Base-by-base conservation (phyloP, 2,329 filamentous ascomycete genomes). In the Xylariaceae sp. region DNA sequence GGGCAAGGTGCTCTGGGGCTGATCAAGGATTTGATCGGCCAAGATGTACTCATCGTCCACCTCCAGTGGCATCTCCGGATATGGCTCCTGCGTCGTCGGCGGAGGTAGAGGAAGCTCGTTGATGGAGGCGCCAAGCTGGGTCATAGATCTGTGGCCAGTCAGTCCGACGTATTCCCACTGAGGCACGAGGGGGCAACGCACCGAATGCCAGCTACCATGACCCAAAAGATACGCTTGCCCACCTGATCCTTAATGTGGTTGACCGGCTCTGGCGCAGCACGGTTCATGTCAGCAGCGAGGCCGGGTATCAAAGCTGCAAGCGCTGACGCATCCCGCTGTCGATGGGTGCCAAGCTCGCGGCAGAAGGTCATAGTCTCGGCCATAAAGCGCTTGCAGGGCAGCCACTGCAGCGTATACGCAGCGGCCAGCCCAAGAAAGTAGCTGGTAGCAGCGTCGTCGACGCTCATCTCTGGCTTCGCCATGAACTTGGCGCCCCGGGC, bases 31-130 rank as follows among this genome's bases (percentile, higher is more conserved):
- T 41, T 83, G 76, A 16, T 78, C 74, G 1, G 79, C 67, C 37
- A 79, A 79, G 37, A 94, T 83, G 50, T 77, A 89, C 37, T 82
- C 78, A 56, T 94, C 88, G 46, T 94, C 88, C 1, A 93, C 77
- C 49, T 93, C 87, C 14, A 80, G 64, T 0, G 88, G 88, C 10
- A 88, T 68, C 6, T 84, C 81, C 3, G 88, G 88, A 45, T 92
- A 87, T 4, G 78, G 81, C 27, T 86, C 76, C 17, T 72, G 78
- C 0, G 78, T 76, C 0, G 85, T 93, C 2, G 82, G 78, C 3
- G 86, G 86, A 7, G 83, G 77, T 32, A 94, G 78, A 22, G 83
- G 72, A 23, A 89, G 64, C 47, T 88, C 84, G 22, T 75, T 75
- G 40, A 83, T 79, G 0, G 75, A 75, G 12, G 76, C 75, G 21